Conservation (phyloP, 2,329 filamentous ascomycete genomes). For the Fusarium sp. region DNA sequence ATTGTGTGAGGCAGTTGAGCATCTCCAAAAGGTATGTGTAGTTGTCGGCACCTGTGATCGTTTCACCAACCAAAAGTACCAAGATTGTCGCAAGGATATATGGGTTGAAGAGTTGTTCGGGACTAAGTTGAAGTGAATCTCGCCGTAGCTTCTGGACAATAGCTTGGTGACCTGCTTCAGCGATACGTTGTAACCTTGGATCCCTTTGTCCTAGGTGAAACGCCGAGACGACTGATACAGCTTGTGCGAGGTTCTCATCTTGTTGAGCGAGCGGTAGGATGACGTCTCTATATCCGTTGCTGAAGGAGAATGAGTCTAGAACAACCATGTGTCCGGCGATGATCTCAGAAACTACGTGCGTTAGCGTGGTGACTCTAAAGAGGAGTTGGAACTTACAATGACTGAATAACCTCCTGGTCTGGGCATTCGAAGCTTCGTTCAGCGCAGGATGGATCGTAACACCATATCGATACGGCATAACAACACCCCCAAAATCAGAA, state of each 20-base stretch:
- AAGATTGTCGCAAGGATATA: conserved; percentile 51
- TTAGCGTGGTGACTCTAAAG: neutral
- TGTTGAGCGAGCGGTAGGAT: conserved; percentile 52
- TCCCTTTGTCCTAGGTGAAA: conserved; percentile 49
- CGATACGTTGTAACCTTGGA: conserved; percentile 44
- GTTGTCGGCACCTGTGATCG: conserved; percentile 52
- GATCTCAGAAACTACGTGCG: conserved; percentile 44
- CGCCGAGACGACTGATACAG: conserved; percentile 51
- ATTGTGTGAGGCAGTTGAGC: conserved; percentile 44
- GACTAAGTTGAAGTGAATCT: conserved; percentile 43
- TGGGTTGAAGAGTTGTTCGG: conserved; percentile 47
- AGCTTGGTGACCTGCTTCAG: conserved; percentile 48
- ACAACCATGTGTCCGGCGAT: conserved; percentile 54
- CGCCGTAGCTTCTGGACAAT: conserved; percentile 49
- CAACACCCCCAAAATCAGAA: neutral
- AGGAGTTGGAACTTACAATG: conserved; percentile 42
- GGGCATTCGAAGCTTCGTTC: conserved; percentile 37
- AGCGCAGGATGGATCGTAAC: conserved; percentile 36
- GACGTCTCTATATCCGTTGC: conserved; percentile 51
- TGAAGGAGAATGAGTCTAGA: conserved; percentile 41
- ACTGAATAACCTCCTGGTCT: conserved; percentile 48
- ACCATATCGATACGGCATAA: conserved; percentile 1
- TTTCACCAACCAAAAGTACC: conserved; percentile 52
- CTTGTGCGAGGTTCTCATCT: conserved; percentile 47
- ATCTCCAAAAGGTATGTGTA: conserved; percentile 50